Evolutionary conservation across 306 rosid species (phyloP).

Genomic region (Quercus agrifolia): DNA sequence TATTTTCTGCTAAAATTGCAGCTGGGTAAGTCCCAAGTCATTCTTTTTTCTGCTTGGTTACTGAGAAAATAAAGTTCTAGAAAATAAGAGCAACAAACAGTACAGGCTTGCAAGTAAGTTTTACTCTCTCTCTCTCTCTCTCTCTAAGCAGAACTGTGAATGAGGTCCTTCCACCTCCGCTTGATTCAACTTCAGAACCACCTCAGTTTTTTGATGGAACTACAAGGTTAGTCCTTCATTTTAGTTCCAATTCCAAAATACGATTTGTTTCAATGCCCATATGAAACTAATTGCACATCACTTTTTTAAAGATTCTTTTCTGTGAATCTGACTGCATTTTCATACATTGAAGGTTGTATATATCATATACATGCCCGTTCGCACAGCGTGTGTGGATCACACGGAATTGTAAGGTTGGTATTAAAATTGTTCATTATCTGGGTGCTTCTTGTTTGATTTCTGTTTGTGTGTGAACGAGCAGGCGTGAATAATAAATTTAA

Average conservation of each 20-base stretch:
- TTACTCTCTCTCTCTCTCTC: background rate
- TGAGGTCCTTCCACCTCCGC: slow-evolving; percentile 58
- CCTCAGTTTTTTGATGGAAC: slow-evolving; percentile 78
- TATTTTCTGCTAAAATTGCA: slow-evolving; percentile 30
- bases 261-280: slow-evolving; percentile 7
- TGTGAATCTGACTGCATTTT: slow-evolving; percentile 15
- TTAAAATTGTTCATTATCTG: background rate
- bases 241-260: background rate
- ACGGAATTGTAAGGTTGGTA: slow-evolving; percentile 71
- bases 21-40: slow-evolving; percentile 33
- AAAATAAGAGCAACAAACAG: too few species aligned
- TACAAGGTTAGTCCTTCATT: slow-evolving; percentile 45
- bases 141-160: slow-evolving; percentile 25
- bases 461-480: background rate
- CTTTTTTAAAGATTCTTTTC: background rate
- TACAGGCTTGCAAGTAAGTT: background rate
- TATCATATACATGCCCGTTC: slow-evolving; percentile 76
- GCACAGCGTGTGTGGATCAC: slow-evolving; percentile 90
- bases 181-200: slow-evolving; percentile 63
- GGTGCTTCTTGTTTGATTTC: slow-evolving; percentile 1
- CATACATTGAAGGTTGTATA: slow-evolving; percentile 58
- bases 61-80: background rate
- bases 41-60: background rate
- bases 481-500: background rate
- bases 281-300: background rate